Base-by-base conservation (phyloP, 495 filamentous ascomycete species). In the Lepidopterella palustris region DNA sequence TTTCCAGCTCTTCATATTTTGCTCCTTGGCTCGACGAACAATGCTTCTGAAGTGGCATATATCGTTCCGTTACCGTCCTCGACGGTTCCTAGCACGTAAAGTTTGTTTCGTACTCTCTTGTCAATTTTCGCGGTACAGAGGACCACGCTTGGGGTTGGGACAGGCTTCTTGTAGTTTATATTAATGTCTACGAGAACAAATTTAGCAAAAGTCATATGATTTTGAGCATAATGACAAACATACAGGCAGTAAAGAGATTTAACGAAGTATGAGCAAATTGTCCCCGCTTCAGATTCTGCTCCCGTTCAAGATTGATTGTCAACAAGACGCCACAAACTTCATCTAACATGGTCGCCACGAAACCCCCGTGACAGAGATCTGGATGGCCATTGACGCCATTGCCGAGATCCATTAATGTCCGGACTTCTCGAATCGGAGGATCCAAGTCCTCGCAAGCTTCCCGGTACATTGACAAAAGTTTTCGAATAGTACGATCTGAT, bases 331-430 rank as follows among this genome's bases (percentile, higher is more conserved):
- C 82, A 64, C 79, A 77, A 4, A 71, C 70, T 61, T 84, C 80
- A 59, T 86, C 83, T 27, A 88, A 63, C 24, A 89, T 70, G 1
- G 80, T 77, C n/a, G 76, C 77, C 20, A 83, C 74, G 42, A 85
- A 76, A 20, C 83, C 85, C 18, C 84, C 85, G 67, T 88, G 84
- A 27, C 77, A 73, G 23, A 82, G 74, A 15, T 76, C 70, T n/a
- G 79, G 71, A 59, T 78, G 78, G 1, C 84, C 84, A 63, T 84
- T 82, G 55, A 88, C 55, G 28, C 75, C 77, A 9, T 70, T 70
- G n/a, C 80, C 81, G 3, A 85, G 70, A 8, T 76, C 78, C 13
- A 85, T 45, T 20, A 85, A 47, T 18, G 53, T 62, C 21, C 45
- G 45, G n/a, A 57, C 45, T 23, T 54, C 39, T 39, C 23, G 27